These are phyloP conservation scores for Penicillium antarcticum DNA, from an alignment of 495 filamentous ascomycete genomes.

Conservation along the genomic window DNA sequence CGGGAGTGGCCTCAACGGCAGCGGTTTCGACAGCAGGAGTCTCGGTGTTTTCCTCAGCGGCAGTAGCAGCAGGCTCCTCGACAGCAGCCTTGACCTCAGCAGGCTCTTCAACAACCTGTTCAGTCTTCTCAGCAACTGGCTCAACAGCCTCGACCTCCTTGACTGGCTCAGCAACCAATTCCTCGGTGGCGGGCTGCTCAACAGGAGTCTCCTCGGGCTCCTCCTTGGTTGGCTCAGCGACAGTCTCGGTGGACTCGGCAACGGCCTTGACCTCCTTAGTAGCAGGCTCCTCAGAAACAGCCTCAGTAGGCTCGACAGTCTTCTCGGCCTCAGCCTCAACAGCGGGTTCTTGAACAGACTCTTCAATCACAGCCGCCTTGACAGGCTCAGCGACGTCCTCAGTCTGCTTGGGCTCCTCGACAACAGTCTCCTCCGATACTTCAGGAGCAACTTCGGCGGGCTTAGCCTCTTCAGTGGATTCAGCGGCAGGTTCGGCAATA, in stretches of 20 bases:
- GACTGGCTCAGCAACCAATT: not conserved
- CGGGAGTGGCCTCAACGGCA: not conserved
- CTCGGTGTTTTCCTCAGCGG: constrained; percentile 3
- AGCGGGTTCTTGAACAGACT: constrained; percentile 2
- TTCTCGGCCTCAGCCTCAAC: constrained; percentile 5
- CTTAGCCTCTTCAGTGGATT: constrained; percentile 3
- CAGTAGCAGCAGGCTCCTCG: not conserved
- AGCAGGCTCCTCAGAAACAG: constrained; percentile 7
- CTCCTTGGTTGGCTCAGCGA: constrained; percentile 1
- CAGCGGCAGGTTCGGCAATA: constrained; percentile 2
- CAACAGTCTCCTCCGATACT: not conserved
- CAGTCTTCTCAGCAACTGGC: not conserved
- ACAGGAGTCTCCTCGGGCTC: constrained; percentile 2
- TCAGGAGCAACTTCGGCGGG: not conserved
- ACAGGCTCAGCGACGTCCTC: constrained; percentile 6
- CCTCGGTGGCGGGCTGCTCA: constrained; percentile 4
- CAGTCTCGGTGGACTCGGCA: not conserved
- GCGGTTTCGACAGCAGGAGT: not conserved
- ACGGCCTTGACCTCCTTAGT: constrained; percentile 10
- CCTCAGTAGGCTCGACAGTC: not conserved
- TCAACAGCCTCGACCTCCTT: not conserved
- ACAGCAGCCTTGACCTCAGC: not conserved
- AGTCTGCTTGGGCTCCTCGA: constrained; percentile 7
- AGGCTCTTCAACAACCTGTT: not conserved
- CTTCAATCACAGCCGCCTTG: not conserved